A percentile compares a stretch with the other conserved stretches of the same genome.
Evolutionary conservation across 2,329 filamentous ascomycete species (phyloP).

Genomic region (Elsinoe australis): DNA sequence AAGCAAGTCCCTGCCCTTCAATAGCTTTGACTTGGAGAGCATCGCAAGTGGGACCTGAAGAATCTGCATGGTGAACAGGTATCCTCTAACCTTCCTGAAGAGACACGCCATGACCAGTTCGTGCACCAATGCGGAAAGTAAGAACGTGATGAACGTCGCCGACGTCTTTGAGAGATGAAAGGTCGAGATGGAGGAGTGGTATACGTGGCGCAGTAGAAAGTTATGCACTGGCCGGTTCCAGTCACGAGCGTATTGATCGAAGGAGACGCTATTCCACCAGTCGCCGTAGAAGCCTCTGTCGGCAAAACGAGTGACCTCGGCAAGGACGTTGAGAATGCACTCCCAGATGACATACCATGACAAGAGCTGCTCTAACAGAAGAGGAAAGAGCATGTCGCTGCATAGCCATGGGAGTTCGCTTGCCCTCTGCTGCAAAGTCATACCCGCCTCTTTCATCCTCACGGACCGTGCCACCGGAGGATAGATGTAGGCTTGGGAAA

Average conservation of each 20-base stretch:
- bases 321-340: slow-evolving; percentile 60
- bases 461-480: slow-evolving; percentile 62
- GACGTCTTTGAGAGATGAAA: slow-evolving; percentile 62
- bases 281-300: slow-evolving; percentile 60
- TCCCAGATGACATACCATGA: slow-evolving; percentile 77
- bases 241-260: slow-evolving; percentile 71
- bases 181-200: slow-evolving; percentile 67
- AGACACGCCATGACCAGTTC: slow-evolving; percentile 75
- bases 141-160: slow-evolving; percentile 68
- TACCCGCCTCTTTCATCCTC: slow-evolving; percentile 58
- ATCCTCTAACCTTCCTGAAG: slow-evolving; percentile 69
- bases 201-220: slow-evolving; percentile 70
- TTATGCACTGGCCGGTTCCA: slow-evolving; percentile 78
- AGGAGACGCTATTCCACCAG: slow-evolving; percentile 50
- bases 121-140: slow-evolving; percentile 62
- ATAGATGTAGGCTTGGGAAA: slow-evolving; percentile 70
- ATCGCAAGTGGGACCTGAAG: slow-evolving; percentile 63
- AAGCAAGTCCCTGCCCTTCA: slow-evolving; percentile 54
- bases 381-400: slow-evolving; percentile 67
- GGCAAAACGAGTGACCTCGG: slow-evolving; percentile 68
- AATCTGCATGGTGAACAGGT: slow-evolving; percentile 66
- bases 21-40: slow-evolving; percentile 58
- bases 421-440: slow-evolving; percentile 55
- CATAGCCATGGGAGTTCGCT: slow-evolving; percentile 65
- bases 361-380: slow-evolving; percentile 70